Evolutionary conservation across 345 rosid genomes (phyloP), one percentile per base, ranked within the genome.

Genomic region (Combretum micranthum): DNA sequence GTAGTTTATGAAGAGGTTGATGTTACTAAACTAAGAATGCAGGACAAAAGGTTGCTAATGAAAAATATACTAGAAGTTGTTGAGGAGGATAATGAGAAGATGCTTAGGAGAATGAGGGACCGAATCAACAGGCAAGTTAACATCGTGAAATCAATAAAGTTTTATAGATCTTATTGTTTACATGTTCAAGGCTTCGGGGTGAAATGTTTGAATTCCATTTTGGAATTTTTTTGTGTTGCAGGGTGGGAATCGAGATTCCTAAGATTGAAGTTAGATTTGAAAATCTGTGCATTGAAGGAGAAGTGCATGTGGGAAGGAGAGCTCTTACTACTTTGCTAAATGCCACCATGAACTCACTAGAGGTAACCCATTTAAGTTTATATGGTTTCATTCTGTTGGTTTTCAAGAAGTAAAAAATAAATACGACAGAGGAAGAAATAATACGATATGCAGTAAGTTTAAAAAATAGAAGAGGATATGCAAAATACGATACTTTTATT

Each of bases 181-280:
- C 39, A 32, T 32, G 39, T 32, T 32, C 39, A 5, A 32, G 39
- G 39, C 39, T 32, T 32, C 9, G 1, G 9, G 39, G 10, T 32
- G 39, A 32, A 7, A 32, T 4, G 39, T 7, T 12, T 43, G n/a
- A 21, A 22, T 32, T 32, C 9, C 9, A 14, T 16, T 1, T 3
- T 18, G 1, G 1, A 19, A 42, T 13, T 25, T 1, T 20, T 2
- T 15, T n/a, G 20, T 43, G 55, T 1, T 56, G 32, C 68, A 90
- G 97, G 65, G 96, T 90, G 44, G 89, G 86, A 22, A 85, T 90
- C 47, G 85, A 85, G 58, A 73, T 82, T 57, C 94, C 96, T 0
- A 80, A 80, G 49, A 82, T 90, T 43, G 97, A 90, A 75, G 84
- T 87, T 9, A 77, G 91, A 13, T 90, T 60, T 44, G 81, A 90